phyloP scores from a whole-genome alignment of 2,329 filamentous ascomycete species.

The Paracorniculantispora psalliotae region DNA sequence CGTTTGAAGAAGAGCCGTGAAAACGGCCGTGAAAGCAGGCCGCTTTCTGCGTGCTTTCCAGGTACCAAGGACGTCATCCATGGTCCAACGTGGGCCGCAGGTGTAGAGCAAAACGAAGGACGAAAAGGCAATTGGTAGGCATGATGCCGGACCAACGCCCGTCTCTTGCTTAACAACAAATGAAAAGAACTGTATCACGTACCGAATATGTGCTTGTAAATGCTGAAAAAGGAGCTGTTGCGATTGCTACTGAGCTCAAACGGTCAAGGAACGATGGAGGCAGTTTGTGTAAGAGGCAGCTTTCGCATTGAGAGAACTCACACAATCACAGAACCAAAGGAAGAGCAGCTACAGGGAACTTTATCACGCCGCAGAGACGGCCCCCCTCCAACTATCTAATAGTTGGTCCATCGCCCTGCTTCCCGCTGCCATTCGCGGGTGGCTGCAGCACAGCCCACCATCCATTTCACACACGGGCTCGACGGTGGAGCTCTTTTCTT shows the following conservation, averaged over 20 bases:
- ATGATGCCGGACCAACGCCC: background rate
- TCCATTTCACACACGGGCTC: background rate
- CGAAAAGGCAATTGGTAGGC: background rate
- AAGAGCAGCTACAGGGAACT: background rate
- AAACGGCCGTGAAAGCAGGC: background rate
- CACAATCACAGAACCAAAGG: background rate
- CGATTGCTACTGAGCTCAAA: background rate
- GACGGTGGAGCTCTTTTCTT: background rate
- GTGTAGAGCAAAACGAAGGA: background rate
- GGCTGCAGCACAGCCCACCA: background rate
- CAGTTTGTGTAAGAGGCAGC: background rate
- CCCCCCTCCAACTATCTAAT: background rate
- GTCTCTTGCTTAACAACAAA: background rate
- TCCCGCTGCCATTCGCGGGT: background rate
- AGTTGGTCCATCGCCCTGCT: background rate
- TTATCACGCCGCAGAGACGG: background rate
- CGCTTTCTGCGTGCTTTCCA: background rate
- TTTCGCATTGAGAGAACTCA: background rate
- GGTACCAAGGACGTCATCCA: background rate
- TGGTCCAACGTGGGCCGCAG: background rate
- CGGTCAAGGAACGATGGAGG: background rate
- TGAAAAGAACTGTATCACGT: too few relatives aligned
- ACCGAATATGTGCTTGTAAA: too few relatives aligned
- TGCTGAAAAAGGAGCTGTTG: background rate
- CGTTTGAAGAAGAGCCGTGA: constrained; percentile 1